These are phyloP conservation scores for Hypoxylon perforatum DNA, from an alignment of 495 filamentous ascomycete species.

Conservation along the genomic window DNA sequence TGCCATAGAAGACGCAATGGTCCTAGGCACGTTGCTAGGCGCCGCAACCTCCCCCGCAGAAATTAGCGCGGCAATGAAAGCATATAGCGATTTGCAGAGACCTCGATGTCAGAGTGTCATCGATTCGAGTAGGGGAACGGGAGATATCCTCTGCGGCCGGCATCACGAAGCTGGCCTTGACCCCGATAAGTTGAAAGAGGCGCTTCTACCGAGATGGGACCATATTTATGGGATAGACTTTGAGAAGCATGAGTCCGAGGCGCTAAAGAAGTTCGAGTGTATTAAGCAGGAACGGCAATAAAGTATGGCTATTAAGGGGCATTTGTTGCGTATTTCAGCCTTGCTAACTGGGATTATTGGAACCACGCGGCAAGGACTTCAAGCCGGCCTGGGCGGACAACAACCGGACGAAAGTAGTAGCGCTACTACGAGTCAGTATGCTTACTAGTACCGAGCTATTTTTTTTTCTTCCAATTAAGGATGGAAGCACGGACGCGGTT, in stretches of 20 bases:
- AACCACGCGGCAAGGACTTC: too few species aligned
- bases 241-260: not conserved
- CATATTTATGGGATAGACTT: not conserved
- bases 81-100: conserved; percentile 66
- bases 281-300: too few species aligned
- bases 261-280: too few species aligned
- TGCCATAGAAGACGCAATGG: conserved; percentile 72
- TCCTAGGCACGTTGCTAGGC: conserved; percentile 64
- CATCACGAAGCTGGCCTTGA: conserved; percentile 5
- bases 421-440: too few species aligned
- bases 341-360: too few species aligned
- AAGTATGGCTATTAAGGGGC: too few species aligned
- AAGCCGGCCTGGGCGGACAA: too few species aligned
- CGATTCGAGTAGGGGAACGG: conserved; percentile 42
- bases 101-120: conserved; percentile 51
- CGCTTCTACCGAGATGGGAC: not conserved
- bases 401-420: too few species aligned
- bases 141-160: conserved; percentile 27
- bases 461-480: too few species aligned
- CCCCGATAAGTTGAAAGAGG: conserved; percentile 9
- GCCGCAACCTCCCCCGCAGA: conserved; percentile 51
- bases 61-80: conserved; percentile 61
- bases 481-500: too few species aligned
- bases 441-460: too few species aligned
- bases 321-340: too few species aligned